A percentile compares a stretch with the other conserved stretches of the same genome.
Conservation (phyloP, 805 yeast genomes). For the Millerago galiae region DNA sequence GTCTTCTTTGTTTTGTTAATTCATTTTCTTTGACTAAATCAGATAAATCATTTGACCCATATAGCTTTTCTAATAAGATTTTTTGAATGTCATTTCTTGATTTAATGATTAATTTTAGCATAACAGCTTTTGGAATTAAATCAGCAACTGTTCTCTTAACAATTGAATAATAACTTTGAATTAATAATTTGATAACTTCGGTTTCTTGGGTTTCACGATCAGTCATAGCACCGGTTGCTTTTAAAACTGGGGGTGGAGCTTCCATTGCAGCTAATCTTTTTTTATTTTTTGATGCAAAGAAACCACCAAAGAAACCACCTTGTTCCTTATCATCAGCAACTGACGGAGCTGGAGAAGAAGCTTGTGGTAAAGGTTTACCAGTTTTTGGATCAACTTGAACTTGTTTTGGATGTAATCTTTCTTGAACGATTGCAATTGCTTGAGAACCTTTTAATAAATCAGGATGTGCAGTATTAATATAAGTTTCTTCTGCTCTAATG, state of each 20-base stretch:
- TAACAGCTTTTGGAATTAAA: constrained; percentile 89
- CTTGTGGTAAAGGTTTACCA: constrained; percentile 61
- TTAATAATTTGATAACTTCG: constrained; percentile 89
- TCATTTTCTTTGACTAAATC: constrained; percentile 89
- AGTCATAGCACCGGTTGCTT: constrained; percentile 85
- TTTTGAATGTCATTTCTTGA: constrained; percentile 88
- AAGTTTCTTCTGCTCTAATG: constrained; percentile 82
- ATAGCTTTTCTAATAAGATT: constrained; percentile 80
- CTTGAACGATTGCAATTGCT: constrained; percentile 89
- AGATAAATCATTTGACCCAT: constrained; percentile 65
- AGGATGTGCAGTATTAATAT: constrained; percentile 96
- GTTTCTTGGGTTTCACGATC: constrained; percentile 97
- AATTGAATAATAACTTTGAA: constrained; percentile 83
- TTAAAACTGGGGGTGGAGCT: constrained; percentile 92
- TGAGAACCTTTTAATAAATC: constrained; percentile 91
- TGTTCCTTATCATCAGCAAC: constrained; percentile 35
- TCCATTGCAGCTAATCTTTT: constrained; percentile 94
- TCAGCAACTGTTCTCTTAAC: constrained; percentile 93
- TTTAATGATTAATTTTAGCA: constrained; percentile 81
- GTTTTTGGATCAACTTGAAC: constrained; percentile 82
- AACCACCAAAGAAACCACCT: constrained; percentile 91
- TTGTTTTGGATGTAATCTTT: constrained; percentile 68
- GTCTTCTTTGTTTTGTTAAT: constrained; percentile 85
- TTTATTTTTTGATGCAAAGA: constrained; percentile 86
- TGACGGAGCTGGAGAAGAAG: constrained; percentile 27